These are phyloP conservation scores for Lachnellula hyalina DNA, from an alignment of 2,329 filamentous ascomycete genomes.

Conservation along the genomic window DNA sequence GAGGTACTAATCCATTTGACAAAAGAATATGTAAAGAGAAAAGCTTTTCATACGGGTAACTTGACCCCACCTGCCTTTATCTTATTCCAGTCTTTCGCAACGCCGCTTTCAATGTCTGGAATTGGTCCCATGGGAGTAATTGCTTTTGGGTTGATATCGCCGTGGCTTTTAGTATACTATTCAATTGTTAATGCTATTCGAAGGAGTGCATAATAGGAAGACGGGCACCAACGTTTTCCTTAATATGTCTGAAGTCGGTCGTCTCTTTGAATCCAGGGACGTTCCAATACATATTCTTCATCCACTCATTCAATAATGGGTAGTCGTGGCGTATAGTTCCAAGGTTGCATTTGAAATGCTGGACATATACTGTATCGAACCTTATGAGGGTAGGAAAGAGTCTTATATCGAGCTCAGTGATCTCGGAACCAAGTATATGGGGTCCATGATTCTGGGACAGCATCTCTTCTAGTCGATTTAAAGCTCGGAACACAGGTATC, in stretches of 20 bases:
- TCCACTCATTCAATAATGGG: conserved; percentile 60
- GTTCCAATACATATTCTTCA: conserved; percentile 63
- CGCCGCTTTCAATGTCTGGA: conserved; percentile 71
- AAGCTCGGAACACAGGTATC: conserved; percentile 62
- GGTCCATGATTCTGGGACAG: conserved; percentile 38
- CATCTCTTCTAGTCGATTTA: conserved; percentile 70
- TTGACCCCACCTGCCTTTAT: conserved; percentile 18
- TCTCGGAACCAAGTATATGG: conserved; percentile 65
- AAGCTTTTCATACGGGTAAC: conserved; percentile 8
- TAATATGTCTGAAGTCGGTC: conserved; percentile 38
- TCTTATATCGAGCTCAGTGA: conserved; percentile 78
- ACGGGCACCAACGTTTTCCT: conserved; percentile 36
- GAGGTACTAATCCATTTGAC: not conserved
- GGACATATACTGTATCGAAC: conserved; percentile 63
- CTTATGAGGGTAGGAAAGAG: conserved; percentile 58
- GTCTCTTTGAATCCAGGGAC: conserved; percentile 45
- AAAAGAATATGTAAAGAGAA: not conserved
- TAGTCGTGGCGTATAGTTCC: conserved; percentile 38
- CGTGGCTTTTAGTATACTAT: conserved; percentile 80
- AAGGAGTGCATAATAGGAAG: not conserved
- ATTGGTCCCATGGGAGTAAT: conserved; percentile 84
- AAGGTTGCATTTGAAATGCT: conserved; percentile 61
- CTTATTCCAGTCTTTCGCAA: conserved; percentile 55
- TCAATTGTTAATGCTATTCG: not conserved
- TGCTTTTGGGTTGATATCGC: conserved; percentile 57